Conservation (phyloP, 352 stramenopile genomes). For the Phytophthora tentaculata region DNA sequence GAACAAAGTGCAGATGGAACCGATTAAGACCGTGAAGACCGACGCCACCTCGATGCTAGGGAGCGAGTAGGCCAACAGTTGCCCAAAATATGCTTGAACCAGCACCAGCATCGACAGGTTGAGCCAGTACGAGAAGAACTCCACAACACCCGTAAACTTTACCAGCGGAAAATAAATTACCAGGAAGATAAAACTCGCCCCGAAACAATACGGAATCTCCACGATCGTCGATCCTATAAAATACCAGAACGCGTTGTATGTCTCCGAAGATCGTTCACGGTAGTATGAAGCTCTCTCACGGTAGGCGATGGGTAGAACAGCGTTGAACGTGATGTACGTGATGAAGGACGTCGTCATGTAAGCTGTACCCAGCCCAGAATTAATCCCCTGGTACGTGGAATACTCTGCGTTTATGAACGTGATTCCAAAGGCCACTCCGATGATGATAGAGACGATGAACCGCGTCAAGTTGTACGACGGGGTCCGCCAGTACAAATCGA, state of each 20-base stretch:
- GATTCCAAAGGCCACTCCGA: constrained; percentile 16
- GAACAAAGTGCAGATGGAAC: constrained; percentile 47
- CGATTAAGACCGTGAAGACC: constrained; percentile 40
- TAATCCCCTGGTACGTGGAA: constrained; percentile 34
- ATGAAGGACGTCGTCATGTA: constrained; percentile 59
- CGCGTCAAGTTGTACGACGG: constrained; percentile 21
- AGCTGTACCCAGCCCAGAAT: constrained; percentile 63
- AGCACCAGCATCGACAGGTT: constrained; percentile 46
- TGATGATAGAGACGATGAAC: constrained; percentile 15
- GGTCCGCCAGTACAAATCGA: constrained; percentile 16
- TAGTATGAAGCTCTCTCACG: constrained; percentile 18
- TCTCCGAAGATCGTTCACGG: constrained; percentile 15
- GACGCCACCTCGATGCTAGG: constrained; percentile 39
- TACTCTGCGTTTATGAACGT: constrained; percentile 28
- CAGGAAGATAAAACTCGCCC: constrained; percentile 21
- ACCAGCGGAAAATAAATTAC: constrained; percentile 21
- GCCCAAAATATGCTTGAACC: constrained; percentile 52
- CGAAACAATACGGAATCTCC: constrained; percentile 29
- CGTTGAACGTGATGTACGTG: constrained; percentile 27
- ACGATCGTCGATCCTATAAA: constrained; percentile 17
- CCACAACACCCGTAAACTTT: constrained; percentile 11
- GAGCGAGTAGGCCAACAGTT: constrained; percentile 46
- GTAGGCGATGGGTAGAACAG: constrained; percentile 49
- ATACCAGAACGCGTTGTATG: constrained; percentile 26
- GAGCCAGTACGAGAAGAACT: constrained; percentile 51